Conservation (phyloP, 768 basidiomycete species). For the Cyclocybe cylindracea region DNA sequence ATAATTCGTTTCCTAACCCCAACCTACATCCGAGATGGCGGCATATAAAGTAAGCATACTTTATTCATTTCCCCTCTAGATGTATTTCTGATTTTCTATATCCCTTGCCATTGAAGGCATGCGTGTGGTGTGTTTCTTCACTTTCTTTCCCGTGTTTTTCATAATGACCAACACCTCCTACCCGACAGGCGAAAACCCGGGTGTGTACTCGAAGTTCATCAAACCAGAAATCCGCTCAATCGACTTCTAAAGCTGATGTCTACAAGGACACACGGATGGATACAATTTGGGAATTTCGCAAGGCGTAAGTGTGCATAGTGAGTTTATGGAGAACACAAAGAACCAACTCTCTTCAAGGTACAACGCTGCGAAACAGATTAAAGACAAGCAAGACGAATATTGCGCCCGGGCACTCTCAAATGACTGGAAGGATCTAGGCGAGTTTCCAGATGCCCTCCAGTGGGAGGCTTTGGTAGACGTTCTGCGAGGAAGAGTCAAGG, state of each 20-base stretch:
- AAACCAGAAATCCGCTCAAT: background rate
- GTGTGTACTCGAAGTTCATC: slow-evolving; percentile 27
- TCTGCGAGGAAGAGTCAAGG: slow-evolving; percentile 76
- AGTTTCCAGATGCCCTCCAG: slow-evolving; percentile 70
- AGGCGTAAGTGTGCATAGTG: slow-evolving; percentile 43
- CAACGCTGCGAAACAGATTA: slow-evolving; percentile 65
- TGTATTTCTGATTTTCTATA: background rate
- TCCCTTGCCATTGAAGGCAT: slow-evolving; percentile 36
- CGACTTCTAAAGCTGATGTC: slow-evolving; percentile 25
- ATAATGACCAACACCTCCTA: background rate
- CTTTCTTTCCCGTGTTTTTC: background rate
- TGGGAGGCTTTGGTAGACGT: slow-evolving; percentile 84
- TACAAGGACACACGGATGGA: slow-evolving; percentile 65
- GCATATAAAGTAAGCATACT: slow-evolving; percentile 65
- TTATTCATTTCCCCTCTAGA: background rate
- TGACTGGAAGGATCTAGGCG: slow-evolving; percentile 50
- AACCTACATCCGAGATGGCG: slow-evolving; percentile 60
- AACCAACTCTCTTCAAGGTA: slow-evolving; percentile 39
- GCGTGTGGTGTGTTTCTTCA: slow-evolving; percentile 49
- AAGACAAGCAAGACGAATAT: slow-evolving; percentile 67
- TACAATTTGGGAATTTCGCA: slow-evolving; percentile 65
- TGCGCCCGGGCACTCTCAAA: slow-evolving; percentile 51
- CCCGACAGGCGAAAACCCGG: slow-evolving; percentile 53
- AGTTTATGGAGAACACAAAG: background rate
- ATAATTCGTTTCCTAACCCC: slow-evolving; percentile 46